Conservation (phyloP, 1,284 basidiomycete species). For the Ceratobasidium sp. region DNA sequence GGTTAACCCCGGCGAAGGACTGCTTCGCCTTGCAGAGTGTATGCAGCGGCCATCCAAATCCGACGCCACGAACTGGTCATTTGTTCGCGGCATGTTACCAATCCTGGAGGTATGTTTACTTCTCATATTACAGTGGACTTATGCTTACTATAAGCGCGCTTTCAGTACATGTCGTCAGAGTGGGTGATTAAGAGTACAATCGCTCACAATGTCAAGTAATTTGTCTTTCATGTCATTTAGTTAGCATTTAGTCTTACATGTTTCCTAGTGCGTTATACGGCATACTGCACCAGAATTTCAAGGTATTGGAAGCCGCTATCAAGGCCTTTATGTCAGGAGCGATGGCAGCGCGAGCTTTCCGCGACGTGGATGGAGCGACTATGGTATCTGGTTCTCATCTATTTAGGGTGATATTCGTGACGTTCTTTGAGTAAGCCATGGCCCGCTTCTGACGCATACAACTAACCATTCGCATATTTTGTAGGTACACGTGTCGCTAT, state of each 20-base stretch:
- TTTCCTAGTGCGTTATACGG: conserved; percentile 66
- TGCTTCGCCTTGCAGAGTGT: conserved; percentile 26
- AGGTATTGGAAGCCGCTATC: conserved; percentile 61
- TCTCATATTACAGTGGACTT: neutral
- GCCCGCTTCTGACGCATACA: neutral
- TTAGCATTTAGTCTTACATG: neutral
- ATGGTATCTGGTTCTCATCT: conserved; percentile 60
- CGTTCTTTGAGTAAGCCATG: conserved; percentile 67
- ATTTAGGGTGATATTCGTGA: conserved; percentile 64
- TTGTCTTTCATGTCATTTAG: neutral
- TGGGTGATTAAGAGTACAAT: conserved; percentile 37
- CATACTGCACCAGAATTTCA: conserved; percentile 67
- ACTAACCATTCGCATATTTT: neutral
- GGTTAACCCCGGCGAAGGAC: conserved; percentile 1
- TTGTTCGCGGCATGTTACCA: conserved; percentile 26
- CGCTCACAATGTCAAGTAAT: conserved; percentile 33
- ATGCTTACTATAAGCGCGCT: neutral
- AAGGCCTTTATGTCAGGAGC: conserved; percentile 62
- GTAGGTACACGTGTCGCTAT: conserved; percentile 71
- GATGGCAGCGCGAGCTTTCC: conserved; percentile 61
- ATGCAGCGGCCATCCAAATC: conserved; percentile 14
- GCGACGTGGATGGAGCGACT: conserved; percentile 55
- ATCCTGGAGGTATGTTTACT: conserved; percentile 10
- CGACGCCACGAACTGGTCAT: conserved; percentile 21
- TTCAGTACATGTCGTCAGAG: conserved; percentile 36